Evolutionary conservation across 352 stramenopile species (phyloP).

Genomic region (Phytophthora sojae): DNA sequence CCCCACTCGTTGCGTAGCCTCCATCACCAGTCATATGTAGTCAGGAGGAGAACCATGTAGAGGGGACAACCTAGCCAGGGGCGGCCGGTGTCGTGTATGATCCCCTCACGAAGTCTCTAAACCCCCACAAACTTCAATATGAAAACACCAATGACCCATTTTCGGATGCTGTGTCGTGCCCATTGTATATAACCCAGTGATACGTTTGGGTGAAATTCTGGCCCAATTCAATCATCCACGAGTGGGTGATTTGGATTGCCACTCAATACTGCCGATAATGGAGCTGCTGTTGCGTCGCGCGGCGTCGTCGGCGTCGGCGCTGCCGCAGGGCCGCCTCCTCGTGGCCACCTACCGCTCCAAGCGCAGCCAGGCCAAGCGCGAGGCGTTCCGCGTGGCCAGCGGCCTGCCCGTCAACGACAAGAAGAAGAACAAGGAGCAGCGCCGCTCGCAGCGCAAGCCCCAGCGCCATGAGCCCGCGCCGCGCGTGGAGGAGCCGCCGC

Average conservation of each 20-base stretch:
- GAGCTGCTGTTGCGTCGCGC: conserved; percentile 48
- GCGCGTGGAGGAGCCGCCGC: conserved; percentile 22
- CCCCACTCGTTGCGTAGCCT: conserved; percentile 30
- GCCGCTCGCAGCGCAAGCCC: conserved; percentile 9
- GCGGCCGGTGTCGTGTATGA: conserved; percentile 16
- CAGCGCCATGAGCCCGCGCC: conserved; percentile 15
- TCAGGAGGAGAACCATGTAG: conserved; percentile 30
- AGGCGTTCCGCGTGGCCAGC: conserved; percentile 16
- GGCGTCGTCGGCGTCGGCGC: conserved; percentile 11
- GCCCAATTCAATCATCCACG: background rate
- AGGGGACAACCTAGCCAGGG: conserved; percentile 27
- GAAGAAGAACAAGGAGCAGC: conserved; percentile 33
- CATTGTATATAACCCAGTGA: background rate
- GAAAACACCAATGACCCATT: conserved; percentile 9
- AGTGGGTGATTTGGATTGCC: conserved; percentile 17
- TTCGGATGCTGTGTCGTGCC: conserved; percentile 7
- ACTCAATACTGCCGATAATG: conserved; percentile 35
- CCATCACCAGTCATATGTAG: conserved; percentile 4
- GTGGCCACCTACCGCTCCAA: conserved; percentile 65
- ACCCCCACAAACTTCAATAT: background rate
- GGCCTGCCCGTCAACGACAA: conserved; percentile 8
- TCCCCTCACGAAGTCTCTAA: conserved; percentile 15
- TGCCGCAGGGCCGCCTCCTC: conserved; percentile 32
- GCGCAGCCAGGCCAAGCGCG: conserved; percentile 53
- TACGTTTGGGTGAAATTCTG: background rate